Evolutionary conservation across 768 basidiomycete species (phyloP), one percentile per base, ranked within the genome.

Genomic region (Phylloporus scabripes): DNA sequence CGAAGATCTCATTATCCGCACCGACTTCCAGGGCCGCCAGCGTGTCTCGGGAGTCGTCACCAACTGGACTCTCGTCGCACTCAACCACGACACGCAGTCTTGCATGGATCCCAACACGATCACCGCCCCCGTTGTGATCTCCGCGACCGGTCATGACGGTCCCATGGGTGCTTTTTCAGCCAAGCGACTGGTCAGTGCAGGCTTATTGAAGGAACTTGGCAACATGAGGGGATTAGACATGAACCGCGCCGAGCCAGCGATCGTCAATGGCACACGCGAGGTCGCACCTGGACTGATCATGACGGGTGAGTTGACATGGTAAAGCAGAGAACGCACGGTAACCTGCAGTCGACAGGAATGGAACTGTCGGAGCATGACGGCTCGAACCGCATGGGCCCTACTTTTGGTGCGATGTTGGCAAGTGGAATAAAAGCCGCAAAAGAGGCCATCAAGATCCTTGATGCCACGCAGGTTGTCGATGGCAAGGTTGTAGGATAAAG

Each of bases 91-190:
- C 55, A 85, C 84, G 42, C 86, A 87, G 67, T 83, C 80, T 7
- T 82, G 79, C 70, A 83, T 83, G 80, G 85, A 88, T 64, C 85
- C 86, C 37, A 83, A 85, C 69, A 85, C 83, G 9, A 83, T 89
- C 65, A 88, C 85, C n/a, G 84, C 86, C 5, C 87, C 86, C 0
- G 72, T 89, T 10, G 70, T 87, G 58, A 70, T 86, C 44, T 81
- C 81, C 21, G 83, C 83, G 18, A 85, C 85, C 5, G 86, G 87
- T 10, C 85, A 87, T 57, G 86, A 89, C 53, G 84, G 84, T 0
- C 82, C 81, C 3, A 87, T 87, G 81, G 87, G 87, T 38, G 86
- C 86, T 3, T 89, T 89, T 70, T 82, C 80, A 11, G 87, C 87
- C 52, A 89, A 88, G 67, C 75, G 87, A 32, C 74, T 89, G 47